Evolutionary conservation across 768 basidiomycete genomes (phyloP).

Genomic region (Saitozyma sp.): DNA sequence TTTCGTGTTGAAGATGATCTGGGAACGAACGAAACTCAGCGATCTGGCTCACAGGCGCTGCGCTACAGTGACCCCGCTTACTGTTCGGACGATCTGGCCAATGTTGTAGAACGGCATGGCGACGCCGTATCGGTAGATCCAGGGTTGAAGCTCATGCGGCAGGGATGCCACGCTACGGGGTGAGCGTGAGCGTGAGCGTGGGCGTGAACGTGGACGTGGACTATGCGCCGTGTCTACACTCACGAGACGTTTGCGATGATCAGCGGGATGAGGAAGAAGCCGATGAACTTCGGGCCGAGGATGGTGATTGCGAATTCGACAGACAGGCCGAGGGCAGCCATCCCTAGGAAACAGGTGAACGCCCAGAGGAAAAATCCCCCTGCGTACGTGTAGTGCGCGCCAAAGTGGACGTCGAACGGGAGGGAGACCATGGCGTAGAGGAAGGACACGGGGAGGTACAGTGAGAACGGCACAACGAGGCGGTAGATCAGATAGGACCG

Average conservation of each 20-base stretch:
- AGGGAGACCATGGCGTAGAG: slow-evolving; percentile 57
- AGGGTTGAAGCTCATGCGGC: slow-evolving; percentile 49
- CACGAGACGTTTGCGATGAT: slow-evolving; percentile 47
- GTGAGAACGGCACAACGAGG: slow-evolving; percentile 51
- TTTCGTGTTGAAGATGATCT: slow-evolving; percentile 52
- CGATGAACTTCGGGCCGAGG: slow-evolving; percentile 51
- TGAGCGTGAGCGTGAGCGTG: too few relatives aligned
- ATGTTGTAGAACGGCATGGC: slow-evolving; percentile 52
- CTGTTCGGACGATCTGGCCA: slow-evolving; percentile 39
- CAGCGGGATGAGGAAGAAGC: slow-evolving; percentile 50
- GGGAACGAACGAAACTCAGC: background rate
- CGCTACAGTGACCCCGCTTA: slow-evolving; percentile 7
- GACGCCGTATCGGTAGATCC: slow-evolving; percentile 49
- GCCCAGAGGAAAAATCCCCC: slow-evolving; percentile 55
- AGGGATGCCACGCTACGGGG: slow-evolving; percentile 33
- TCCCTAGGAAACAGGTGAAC: slow-evolving; percentile 48
- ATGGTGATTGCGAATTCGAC: slow-evolving; percentile 53
- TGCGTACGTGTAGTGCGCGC: slow-evolving; percentile 51
- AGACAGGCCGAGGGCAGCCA: slow-evolving; percentile 50
- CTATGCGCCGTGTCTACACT: slow-evolving; percentile 6
- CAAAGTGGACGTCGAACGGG: slow-evolving; percentile 56
- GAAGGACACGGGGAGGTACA: slow-evolving; percentile 55
- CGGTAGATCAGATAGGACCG: slow-evolving; percentile 53
- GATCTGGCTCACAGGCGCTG: too few relatives aligned
- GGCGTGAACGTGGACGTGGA: too few relatives aligned